A percentile compares a stretch with the other conserved stretches of the same genome.
These are phyloP conservation scores for Pleurotus sapidus DNA, from an alignment of 768 basidiomycete species.

Conservation along the genomic window DNA sequence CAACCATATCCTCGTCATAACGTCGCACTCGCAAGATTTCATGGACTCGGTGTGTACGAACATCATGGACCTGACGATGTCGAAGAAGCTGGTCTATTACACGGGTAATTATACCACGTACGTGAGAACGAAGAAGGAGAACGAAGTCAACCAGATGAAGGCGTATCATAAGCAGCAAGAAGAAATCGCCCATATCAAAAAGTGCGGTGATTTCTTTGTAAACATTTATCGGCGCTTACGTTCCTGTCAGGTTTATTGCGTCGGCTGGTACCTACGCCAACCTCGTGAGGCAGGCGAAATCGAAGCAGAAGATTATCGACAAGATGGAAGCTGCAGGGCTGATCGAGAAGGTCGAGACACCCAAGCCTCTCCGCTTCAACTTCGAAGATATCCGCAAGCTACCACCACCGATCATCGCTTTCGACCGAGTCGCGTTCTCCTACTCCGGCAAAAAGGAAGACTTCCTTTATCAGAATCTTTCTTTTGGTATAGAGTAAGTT, in stretches of 20 bases:
- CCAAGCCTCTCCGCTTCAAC: constrained; percentile 80
- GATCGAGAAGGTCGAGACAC: constrained; percentile 83
- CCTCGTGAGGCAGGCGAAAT: constrained; percentile 97
- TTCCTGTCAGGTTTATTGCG: constrained; percentile 77
- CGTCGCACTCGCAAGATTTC: constrained; percentile 99
- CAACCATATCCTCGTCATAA: constrained; percentile 97
- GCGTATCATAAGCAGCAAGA: constrained; percentile 98
- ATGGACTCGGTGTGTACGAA: constrained; percentile 98
- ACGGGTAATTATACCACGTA: constrained; percentile 97
- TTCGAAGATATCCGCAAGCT: constrained; percentile 94
- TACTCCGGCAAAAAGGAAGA: constrained; percentile 90
- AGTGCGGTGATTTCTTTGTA: constrained; percentile 46
- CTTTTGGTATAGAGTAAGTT: constrained; percentile 94
- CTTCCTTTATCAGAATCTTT: constrained; percentile 83
- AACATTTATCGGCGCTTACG: constrained; percentile 9
- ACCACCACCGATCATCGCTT: constrained; percentile 96
- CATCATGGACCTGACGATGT: constrained; percentile 91
- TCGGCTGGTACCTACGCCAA: constrained; percentile 99
- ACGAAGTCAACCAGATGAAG: constrained; percentile 99
- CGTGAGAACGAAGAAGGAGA: constrained; percentile 93
- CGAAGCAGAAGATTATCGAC: constrained; percentile 99
- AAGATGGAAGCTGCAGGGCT: constrained; percentile 99
- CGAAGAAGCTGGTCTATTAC: constrained; percentile 94
- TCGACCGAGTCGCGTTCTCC: constrained; percentile 91
- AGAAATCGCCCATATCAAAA: constrained; percentile 97